Conservation (phyloP, 2,329 filamentous ascomycete species). For the Pseudogymnoascus sp. region DNA sequence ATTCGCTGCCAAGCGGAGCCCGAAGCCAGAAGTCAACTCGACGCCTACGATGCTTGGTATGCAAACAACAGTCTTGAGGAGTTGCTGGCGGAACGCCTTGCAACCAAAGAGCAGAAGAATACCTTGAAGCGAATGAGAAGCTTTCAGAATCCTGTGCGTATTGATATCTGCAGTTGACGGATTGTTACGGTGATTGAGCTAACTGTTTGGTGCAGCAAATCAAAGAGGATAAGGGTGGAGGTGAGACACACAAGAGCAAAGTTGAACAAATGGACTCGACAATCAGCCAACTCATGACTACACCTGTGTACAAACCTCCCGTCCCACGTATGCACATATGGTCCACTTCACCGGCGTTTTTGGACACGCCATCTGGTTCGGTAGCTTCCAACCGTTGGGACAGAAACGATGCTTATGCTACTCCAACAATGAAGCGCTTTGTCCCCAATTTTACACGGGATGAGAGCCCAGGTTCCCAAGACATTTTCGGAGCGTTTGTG, state of each 20-base stretch:
- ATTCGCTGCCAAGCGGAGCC: conserved; percentile 60
- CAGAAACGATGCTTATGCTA: conserved; percentile 19
- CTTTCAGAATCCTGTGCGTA: neutral
- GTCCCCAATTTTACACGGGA: conserved; percentile 22
- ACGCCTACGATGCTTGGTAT: conserved; percentile 73
- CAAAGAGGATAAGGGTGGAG: neutral
- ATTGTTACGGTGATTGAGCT: neutral
- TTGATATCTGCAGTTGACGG: neutral
- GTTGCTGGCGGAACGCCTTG: conserved; percentile 69
- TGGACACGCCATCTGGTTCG: neutral
- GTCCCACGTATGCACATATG: conserved; percentile 28
- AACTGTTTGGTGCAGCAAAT: neutral
- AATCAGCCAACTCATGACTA: neutral
- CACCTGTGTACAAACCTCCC: conserved; percentile 24
- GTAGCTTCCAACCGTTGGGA: conserved; percentile 19
- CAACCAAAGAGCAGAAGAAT: conserved; percentile 63
- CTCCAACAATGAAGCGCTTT: conserved; percentile 23
- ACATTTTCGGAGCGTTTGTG: neutral
- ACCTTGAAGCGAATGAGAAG: conserved; percentile 22
- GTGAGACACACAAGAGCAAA: neutral
- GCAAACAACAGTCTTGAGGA: conserved; percentile 58
- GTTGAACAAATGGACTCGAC: neutral
- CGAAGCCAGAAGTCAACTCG: conserved; percentile 52
- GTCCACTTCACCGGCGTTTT: conserved; percentile 15
- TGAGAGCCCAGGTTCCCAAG: conserved; percentile 11